Evolutionary conservation across 2,329 filamentous ascomycete species (phyloP), one percentile per base, ranked within the genome.

Genomic region (Septoria linicola): DNA sequence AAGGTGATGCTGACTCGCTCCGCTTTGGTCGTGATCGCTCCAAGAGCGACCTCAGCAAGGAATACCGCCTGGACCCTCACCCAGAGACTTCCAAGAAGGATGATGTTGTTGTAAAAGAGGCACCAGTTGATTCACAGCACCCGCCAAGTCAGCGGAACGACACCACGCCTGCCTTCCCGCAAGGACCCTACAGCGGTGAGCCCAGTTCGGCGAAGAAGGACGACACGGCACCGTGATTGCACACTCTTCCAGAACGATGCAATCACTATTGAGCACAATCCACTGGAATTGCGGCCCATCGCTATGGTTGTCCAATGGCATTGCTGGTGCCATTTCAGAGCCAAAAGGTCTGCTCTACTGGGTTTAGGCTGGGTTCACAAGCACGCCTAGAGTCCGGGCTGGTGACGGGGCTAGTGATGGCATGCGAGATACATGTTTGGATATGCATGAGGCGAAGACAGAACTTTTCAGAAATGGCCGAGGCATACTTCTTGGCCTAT

Each of bases 21-120:
- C 54, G 50, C 1, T 57, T 63, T 35, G 45, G 59, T 8, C 60
- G 63, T 16, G 62, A 63, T 11, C 55, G 62, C n/a, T 66, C 63
- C 11, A 63, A 61, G 52, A 63, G 61, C 45, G 62, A 66, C 44
- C 43, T 66, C 41, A 61, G 55, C 36, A 59, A 60, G 32, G 62
- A 64, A 53, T 55, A 72, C 69, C 31, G 74, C 67, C 46, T 77
- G 43, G 74, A 77, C 32, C 64, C 76, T 4, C 76, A 79, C 51
- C 75, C 77, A 0, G 73, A 72, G 16, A 80, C 77, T 3, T 74
- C 71, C 49, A 63, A 72, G 2, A 72, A 71, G 35, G 76, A 80
- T 53, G 71, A 70, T 0, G 66, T 79, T 14, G 67, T 78, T 4
- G 71, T 73, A 7, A 67, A 71, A 21, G 66, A 74, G 40, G 54